Evolutionary conservation across 805 yeast genomes (phyloP), one percentile per base, ranked within the genome.

Genomic region (Metschnikowia bowlesiae): DNA sequence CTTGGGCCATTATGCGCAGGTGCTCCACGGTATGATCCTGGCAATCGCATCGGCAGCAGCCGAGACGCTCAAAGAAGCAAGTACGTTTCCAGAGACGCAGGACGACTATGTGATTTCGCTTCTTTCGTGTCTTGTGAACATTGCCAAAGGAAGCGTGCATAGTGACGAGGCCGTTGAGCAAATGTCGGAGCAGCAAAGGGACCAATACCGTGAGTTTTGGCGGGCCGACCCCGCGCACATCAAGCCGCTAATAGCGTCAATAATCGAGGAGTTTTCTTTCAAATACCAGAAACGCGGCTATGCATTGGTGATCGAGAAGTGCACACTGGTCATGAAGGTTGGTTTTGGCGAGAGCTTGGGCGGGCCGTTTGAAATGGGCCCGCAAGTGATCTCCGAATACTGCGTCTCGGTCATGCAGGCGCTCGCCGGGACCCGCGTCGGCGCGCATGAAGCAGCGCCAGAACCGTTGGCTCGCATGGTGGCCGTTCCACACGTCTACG

Each of bases 91-190:
- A 31, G 65, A 61, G 16, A 52, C 52, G 14, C 55, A 63, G 29
- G 71, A 69, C 33, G 82, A 79, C 2, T 84, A 83, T 54, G 59
- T 79, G 1, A 61, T 74, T 2, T 83, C 90, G 26, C 65, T 87
- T 42, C 64, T 88, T 28, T 68, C 79, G 11, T 86, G 89, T 60
- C 64, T 89, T 0, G 75, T 76, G n/a, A 87, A 85, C 47, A 69
- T 89, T 3, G 94, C 89, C 0, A 84, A 83, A 49, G 89, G 90
- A 0, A 65, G 85, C 60, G 80, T 80, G 45, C 65, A 78, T 2
- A 84, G 88, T 0, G 89, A 83, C 29, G 76, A 71, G 26, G 68
- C 71, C 2, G 75, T 71, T 39, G 77, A 73, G 22, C 68, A 65
- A 39, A 68, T 69, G 26, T 58, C 54, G 7, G 70, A 66, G 13